Conservation (phyloP, 1,284 basidiomycete genomes). For the Cutaneotrichosporon sp. region DNA sequence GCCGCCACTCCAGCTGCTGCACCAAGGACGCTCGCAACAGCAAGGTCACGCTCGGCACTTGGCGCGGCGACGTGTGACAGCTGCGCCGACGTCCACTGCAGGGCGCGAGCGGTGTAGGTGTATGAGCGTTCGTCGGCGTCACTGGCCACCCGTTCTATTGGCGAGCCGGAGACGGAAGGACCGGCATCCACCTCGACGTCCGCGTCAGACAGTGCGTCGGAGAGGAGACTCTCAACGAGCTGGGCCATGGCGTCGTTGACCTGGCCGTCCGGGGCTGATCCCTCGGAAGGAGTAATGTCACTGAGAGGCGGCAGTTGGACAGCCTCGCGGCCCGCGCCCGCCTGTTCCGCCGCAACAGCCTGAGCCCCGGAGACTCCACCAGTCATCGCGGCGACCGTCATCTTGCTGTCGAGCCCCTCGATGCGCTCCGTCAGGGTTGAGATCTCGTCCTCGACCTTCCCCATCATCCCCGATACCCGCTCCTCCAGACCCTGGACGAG, state of each 20-base stretch:
- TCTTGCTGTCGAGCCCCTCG: conserved; percentile 18
- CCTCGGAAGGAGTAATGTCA: neutral
- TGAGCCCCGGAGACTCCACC: too few relatives aligned
- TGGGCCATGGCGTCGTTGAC: neutral
- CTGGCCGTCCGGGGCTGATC: neutral
- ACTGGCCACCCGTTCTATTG: conserved; percentile 6
- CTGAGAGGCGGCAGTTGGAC: neutral
- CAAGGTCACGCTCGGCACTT: conserved; percentile 28
- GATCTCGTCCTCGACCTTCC: conserved; percentile 59
- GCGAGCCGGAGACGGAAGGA: neutral
- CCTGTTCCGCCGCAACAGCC: neutral
- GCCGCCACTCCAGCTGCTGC: conserved; percentile 11
- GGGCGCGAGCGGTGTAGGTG: neutral
- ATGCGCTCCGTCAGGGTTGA: conserved; percentile 39
- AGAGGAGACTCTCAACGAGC: neutral
- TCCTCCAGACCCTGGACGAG: conserved; percentile 81
- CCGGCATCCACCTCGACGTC: neutral
- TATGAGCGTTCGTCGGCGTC: neutral
- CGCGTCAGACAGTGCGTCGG: neutral
- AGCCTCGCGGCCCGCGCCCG: neutral
- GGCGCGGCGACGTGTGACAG: conserved; percentile 23
- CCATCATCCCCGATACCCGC: conserved; percentile 69
- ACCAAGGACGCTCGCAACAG: conserved; percentile 19
- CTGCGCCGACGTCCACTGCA: conserved; percentile 15
- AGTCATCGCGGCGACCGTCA: neutral